Base-by-base conservation (phyloP, 495 filamentous ascomycete species). In the Xylaria grammica region DNA sequence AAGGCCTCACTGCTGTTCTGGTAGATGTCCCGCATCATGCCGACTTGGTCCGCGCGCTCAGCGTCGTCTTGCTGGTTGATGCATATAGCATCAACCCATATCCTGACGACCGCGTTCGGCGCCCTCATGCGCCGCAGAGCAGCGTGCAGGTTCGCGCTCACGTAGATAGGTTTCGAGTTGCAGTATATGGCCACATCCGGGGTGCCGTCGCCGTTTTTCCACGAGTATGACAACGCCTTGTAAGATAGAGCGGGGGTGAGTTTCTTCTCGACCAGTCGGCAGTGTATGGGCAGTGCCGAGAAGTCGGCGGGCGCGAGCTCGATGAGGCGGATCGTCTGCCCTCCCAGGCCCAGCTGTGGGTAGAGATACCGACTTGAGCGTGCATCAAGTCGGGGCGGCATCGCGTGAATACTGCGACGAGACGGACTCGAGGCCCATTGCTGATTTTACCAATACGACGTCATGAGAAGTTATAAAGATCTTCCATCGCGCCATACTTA, bases 11-110 rank as follows among this genome's bases (percentile, higher is more conserved):
- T 55, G 40, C 63, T 57, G 17, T 38, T 24, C 29, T 45, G 53
- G 52, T 69, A 72, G 11, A 72, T 69, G 3, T 64, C 53, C 8
- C 60, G 54, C 69, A 72, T 72, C 27, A 72, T 56, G 17, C 48
- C 40, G 15, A 72, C 67, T 48, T 72, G 69, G 17, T n/a, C 15
- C 5, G 52, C 44, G 59, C 65, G 64, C 53, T 72, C 69, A 9
- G 53, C 52, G 3, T 55, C 19, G 49, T 72, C 58, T 22, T 52
- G 48, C 46, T 72, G 69, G 46, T 72, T 67, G 42, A 72, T 72
- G 56, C 69, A 72, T 17, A 72, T 34, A 9, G 67, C 55, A 57
- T 72, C 69, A 15, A 69, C 58, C 69, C 69, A 72, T 9, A 69
- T 13, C 1, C 13, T 53, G 10, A 66, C 44, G 13, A n/a, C 22